These are phyloP conservation scores for Phylloporus sp. DNA, from an alignment of 768 basidiomycete species.

Conservation along the genomic window DNA sequence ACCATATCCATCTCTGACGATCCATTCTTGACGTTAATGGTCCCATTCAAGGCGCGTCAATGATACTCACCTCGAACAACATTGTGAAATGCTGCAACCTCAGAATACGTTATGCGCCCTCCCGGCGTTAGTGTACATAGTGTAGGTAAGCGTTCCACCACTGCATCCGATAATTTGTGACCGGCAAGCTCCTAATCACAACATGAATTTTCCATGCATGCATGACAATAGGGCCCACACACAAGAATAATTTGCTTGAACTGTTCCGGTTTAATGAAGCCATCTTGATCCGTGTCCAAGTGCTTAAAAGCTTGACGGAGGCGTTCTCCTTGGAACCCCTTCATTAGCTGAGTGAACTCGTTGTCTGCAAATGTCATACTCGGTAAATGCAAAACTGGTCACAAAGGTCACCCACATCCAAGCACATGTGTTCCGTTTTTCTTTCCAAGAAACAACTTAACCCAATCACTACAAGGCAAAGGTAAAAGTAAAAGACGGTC, in stretches of 20 bases:
- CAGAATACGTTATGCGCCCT: conserved; percentile 90
- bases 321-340: conserved; percentile 96
- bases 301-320: conserved; percentile 93
- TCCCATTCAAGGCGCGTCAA: neutral
- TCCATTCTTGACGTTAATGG: conserved; percentile 4
- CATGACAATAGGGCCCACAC: conserved; percentile 23
- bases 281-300: conserved; percentile 86
- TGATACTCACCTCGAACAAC: conserved; percentile 70
- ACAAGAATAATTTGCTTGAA: conserved; percentile 96
- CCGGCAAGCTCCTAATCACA: conserved; percentile 81
- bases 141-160: conserved; percentile 90
- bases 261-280: conserved; percentile 89
- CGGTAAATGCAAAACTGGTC: conserved; percentile 1
- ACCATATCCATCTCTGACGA: conserved; percentile 91
- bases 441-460: conserved; percentile 93
- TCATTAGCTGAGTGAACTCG: conserved; percentile 98
- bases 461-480: conserved; percentile 68
- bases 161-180: conserved; percentile 93
- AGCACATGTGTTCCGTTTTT: conserved; percentile 87
- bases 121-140: conserved; percentile 87
- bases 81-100: conserved; percentile 97
- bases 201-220: neutral
- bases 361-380: conserved; percentile 52
- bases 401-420: conserved; percentile 61
- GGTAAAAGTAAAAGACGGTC: conserved; percentile 2